These are phyloP conservation scores for Fusarium cyanostomum DNA, from an alignment of 2,329 filamentous ascomycete genomes.

Conservation along the genomic window DNA sequence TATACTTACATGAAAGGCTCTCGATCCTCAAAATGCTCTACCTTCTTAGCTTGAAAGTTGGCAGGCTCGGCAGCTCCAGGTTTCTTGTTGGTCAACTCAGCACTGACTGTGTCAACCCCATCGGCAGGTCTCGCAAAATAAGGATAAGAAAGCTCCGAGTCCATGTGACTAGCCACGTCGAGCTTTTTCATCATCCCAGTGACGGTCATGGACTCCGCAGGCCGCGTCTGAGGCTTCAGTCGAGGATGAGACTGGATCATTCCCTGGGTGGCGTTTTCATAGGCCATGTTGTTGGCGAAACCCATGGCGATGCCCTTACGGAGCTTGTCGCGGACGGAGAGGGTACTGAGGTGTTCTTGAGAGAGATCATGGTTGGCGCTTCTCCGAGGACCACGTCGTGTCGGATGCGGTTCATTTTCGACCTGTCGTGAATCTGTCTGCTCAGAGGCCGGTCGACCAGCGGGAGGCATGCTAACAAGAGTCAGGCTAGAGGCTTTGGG, in stretches of 20 bases:
- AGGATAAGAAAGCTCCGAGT: not conserved
- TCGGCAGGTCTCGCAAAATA: not conserved
- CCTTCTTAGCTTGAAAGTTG: not conserved
- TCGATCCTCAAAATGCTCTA: slow-evolving; percentile 5
- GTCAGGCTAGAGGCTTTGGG: not conserved
- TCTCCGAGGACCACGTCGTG: not conserved
- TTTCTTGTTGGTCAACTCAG: slow-evolving; percentile 1
- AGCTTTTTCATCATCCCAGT: slow-evolving; percentile 11
- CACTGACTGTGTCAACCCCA: not conserved
- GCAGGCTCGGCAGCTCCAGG: slow-evolving; percentile 3
- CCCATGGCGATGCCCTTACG: slow-evolving; percentile 31
- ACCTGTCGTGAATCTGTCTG: not conserved
- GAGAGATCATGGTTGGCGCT: slow-evolving; percentile 16
- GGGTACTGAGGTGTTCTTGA: slow-evolving; percentile 16
- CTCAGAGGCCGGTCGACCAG: not conserved
- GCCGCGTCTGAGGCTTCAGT: not conserved
- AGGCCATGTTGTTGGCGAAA: slow-evolving; percentile 17
- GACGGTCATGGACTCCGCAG: slow-evolving; percentile 5
- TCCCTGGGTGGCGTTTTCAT: not conserved
- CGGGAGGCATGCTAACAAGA: not conserved
- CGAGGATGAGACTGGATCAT: not conserved
- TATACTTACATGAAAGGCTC: slow-evolving; percentile 13
- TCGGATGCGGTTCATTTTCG: not conserved
- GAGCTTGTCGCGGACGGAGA: slow-evolving; percentile 31
- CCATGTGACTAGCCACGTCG: slow-evolving; percentile 13